Percentiles rank a stretch among this genome's conserved stretches.
Conservation (phyloP, 441 rosid genomes). For the Eutrema salsugineum region DNA sequence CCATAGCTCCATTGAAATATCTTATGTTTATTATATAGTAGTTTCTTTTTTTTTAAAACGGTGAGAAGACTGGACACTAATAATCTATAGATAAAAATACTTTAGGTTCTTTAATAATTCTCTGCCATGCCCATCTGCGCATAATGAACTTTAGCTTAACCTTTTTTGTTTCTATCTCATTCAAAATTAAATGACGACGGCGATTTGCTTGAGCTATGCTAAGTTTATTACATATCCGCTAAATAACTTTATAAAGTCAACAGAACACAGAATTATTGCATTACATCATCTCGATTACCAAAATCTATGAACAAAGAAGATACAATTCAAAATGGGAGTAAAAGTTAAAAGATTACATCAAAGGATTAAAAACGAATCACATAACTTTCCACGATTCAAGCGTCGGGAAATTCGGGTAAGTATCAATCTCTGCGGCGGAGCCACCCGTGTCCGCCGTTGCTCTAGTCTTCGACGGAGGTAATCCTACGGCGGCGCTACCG, state of each 20-base stretch:
- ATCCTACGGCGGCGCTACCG: background rate
- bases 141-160: background rate
- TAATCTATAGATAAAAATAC: background rate
- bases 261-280: background rate
- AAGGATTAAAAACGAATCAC: background rate
- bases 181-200: no score
- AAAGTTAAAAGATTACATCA: background rate
- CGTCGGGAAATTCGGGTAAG: slow-evolving; percentile 24
- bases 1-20: background rate
- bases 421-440: slow-evolving; percentile 4
- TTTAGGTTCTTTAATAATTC: background rate
- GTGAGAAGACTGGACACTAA: background rate
- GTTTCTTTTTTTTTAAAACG: background rate
- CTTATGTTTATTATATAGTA: background rate
- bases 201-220: background rate
- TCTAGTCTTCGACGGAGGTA: background rate
- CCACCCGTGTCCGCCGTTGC: background rate
- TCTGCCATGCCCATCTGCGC: background rate
- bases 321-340: background rate
- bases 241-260: background rate
- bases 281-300: slow-evolving; percentile 15
- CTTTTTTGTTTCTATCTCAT: no score
- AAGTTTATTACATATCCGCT: background rate
- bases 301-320: slow-evolving; percentile 9
- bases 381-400: slow-evolving; percentile 34